Evolutionary conservation across 768 basidiomycete genomes (phyloP), one percentile per base, ranked within the genome.

Genomic region (Phanerodontia chrysosporium): DNA sequence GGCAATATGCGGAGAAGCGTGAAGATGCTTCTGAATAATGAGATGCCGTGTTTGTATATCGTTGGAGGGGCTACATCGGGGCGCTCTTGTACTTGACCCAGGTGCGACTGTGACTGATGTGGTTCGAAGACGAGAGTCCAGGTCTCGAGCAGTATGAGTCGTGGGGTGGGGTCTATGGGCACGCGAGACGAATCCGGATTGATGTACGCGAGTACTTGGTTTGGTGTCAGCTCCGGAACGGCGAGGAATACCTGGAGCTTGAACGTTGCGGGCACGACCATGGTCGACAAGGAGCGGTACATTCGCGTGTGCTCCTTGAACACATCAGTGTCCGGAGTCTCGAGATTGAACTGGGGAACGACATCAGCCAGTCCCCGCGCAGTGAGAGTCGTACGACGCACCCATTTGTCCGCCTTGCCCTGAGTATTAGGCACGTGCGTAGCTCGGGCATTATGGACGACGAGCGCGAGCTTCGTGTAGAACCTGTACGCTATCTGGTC

Each of bases 401-500:
- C 90, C 90, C 91, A 92, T 82, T 89, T 92, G 69, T 93, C 90
- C 46, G 81, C 73, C 76, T 82, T 90, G 39, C 75, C 72, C 61
- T 72, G 75, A 30, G 66, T 62, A 45, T 66, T 60, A n/a, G 69
- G 69, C 63, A 81, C 83, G 52, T 72, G 70, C 45, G 87, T 87
- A n/a, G 85, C 78, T 60, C 91, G 78, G 14, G 90, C 87, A 69
- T 89, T 77, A 70, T 85, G 80, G 63, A 93, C 79, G 65, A 90
- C 81, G 67, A 87, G 84, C 70, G 83, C 83, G 55, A 92, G 84
- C 77, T 93, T 93, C 52, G 86, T 83, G 75, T 90, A 92, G 73
- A 90, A 84, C 71, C 86, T 85, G 72, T 86, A 85, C 51, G 88
- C 87, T 66, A 93, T 92, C 79, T 91, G 89, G 80, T 93, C 90